Evolutionary conservation across 768 basidiomycete genomes (phyloP), one percentile per base, ranked within the genome.

Genomic region (Clitopilus passeckerianus): DNA sequence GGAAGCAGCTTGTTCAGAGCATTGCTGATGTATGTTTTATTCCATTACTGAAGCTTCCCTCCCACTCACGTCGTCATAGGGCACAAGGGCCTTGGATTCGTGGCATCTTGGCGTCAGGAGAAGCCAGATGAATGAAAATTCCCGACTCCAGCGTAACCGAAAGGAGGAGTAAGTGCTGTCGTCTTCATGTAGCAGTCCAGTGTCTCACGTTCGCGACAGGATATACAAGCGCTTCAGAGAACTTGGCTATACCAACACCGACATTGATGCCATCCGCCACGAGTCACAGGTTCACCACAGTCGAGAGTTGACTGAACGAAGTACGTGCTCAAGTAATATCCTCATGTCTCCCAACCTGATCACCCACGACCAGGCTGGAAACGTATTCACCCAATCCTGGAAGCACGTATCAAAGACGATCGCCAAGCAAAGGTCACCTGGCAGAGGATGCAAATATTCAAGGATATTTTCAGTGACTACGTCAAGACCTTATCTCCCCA

Each of bases 261-360:
- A 71, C 30, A 58, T 69, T 3, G 1, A 20, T 1, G 1, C 12
- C 2, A 58, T 66, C 6, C 0, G 7, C 4, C 10, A 34, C 23
- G 14, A 34, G 2, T 16, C 2, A 7, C 53, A 56, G 1, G 64
- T 63, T 7, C 12, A 52, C 22, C 57, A 59, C 18, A 14, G 53
- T 3, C 35, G 59, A 5, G 60, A 61, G 20, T 63, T 74, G 18
- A 72, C 70, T 6, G 68, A 70, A 20, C 66, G 65, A 23, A 63
- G 73, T 74, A 59, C 1, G 65, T 61, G 12, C 16, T 5, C n/a
- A 12, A 12, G 20, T 50, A 30, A n/a, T n/a, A 3, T 16, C 35
- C 8, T 27, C 30, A 16, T 5, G 33, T 23, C 14, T 54, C 46
- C 34, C n/a, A 15, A 41, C 10, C 23, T 23, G 22, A 52, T 15